Conservation (phyloP, 371 early-diverging fungal genomes). For the Phascolomyces articulosus region DNA sequence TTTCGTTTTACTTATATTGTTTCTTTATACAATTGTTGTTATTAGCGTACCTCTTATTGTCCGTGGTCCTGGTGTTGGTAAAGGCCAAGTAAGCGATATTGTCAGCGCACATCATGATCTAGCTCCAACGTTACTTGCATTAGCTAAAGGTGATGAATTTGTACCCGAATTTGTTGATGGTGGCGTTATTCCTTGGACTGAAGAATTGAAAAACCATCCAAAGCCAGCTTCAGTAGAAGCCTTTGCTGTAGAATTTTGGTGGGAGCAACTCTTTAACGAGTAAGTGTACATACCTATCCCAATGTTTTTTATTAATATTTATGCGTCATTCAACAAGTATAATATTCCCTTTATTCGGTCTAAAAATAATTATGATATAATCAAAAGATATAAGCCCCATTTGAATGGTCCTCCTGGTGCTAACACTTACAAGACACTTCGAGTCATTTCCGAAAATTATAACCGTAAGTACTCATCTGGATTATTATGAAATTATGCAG, state of each 20-base stretch:
- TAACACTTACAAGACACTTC: slow-evolving; percentile 59
- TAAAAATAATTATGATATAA: no score
- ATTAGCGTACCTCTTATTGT: slow-evolving; percentile 63
- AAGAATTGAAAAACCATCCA: slow-evolving; percentile 33
- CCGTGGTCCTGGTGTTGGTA: slow-evolving; percentile 64
- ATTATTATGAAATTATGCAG: no score
- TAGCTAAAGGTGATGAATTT: slow-evolving; percentile 44
- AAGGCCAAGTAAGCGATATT: slow-evolving; percentile 41
- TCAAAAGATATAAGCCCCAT: not conserved
- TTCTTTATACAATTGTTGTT: not conserved
- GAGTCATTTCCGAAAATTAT: slow-evolving; percentile 55
- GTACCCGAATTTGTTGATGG: slow-evolving; percentile 59
- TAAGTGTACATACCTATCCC: no score
- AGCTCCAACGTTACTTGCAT: slow-evolving; percentile 62
- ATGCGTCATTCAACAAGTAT: no score
- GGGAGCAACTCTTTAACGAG: slow-evolving; percentile 6
- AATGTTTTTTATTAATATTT: no score
- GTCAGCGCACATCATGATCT: slow-evolving; percentile 64
- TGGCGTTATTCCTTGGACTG: slow-evolving; percentile 52
- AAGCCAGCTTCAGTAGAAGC: slow-evolving; percentile 55
- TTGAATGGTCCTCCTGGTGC: not conserved
- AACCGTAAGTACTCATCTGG: slow-evolving; percentile 46
- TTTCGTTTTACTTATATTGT: not conserved
- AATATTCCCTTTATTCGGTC: no score
- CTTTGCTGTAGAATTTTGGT: slow-evolving; percentile 68